A percentile compares a stretch with the other conserved stretches of the same genome.
Evolutionary conservation across 225 moss, liverwort and hornwort genomes (phyloP).

Genomic region (Climacium dendroides): DNA sequence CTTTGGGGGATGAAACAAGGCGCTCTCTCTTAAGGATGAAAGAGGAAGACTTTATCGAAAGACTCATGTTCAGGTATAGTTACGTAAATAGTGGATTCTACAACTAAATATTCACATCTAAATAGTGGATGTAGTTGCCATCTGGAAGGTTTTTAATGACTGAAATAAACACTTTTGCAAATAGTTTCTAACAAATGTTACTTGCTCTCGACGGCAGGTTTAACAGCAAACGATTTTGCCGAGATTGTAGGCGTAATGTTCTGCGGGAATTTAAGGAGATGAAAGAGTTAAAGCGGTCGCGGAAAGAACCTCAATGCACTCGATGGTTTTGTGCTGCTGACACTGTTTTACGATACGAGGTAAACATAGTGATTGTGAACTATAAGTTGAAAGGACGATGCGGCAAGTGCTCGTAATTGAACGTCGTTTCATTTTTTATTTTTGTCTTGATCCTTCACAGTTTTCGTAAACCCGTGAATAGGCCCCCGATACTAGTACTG

Average conservation of each 20-base stretch:
- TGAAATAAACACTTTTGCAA: background rate
- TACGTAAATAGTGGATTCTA: too few species aligned
- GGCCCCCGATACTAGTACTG: background rate
- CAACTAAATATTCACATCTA: background rate
- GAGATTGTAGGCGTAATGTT: slow-evolving; percentile 99
- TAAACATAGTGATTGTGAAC: slow-evolving; percentile 4
- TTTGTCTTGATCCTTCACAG: background rate
- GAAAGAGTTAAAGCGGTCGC: slow-evolving; percentile 96
- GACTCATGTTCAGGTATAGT: slow-evolving; percentile 93
- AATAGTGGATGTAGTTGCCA: background rate
- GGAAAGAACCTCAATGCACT: slow-evolving; percentile 93
- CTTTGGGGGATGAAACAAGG: slow-evolving; percentile 96
- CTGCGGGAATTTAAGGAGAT: slow-evolving; percentile 99
- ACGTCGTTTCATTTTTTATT: background rate
- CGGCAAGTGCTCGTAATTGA: background rate
- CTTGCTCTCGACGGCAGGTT: slow-evolving; percentile 51
- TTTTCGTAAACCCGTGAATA: background rate
- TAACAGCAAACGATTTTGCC: slow-evolving; percentile 98
- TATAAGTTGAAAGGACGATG: background rate
- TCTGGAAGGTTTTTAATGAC: background rate
- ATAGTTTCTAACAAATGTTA: background rate
- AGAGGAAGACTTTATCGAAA: slow-evolving; percentile 98
- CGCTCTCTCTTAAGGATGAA: slow-evolving; percentile 93
- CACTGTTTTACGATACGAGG: slow-evolving; percentile 95
- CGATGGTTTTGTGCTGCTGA: slow-evolving; percentile 99